Evolutionary conservation across 2,329 filamentous ascomycete genomes (phyloP).

Genomic region (Hypoxylon sp.): DNA sequence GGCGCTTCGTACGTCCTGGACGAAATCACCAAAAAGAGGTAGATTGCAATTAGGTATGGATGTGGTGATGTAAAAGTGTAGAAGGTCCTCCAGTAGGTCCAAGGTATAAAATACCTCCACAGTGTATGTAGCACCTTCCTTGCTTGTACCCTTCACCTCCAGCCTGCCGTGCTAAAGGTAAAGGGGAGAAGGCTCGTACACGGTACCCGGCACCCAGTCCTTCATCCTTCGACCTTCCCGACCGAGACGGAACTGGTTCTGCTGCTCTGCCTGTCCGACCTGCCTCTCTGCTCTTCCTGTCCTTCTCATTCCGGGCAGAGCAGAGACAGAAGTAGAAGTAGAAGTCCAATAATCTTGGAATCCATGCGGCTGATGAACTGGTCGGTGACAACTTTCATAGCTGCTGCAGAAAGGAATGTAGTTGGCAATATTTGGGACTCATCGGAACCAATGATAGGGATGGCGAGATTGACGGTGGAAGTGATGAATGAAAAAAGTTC

Average conservation of each 20-base stretch:
- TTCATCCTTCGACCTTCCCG: slow-evolving; percentile 25
- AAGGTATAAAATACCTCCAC: too few species aligned
- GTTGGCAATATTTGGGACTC: slow-evolving; percentile 27
- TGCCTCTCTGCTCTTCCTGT: slow-evolving; percentile 30
- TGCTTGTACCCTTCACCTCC: too few species aligned
- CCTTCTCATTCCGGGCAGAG: slow-evolving; percentile 6
- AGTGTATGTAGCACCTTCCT: too few species aligned
- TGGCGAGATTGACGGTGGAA: slow-evolving; percentile 35
- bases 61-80: too few species aligned
- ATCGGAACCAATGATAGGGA: slow-evolving; percentile 32
- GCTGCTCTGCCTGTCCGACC: slow-evolving; percentile 16
- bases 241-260: slow-evolving; percentile 15
- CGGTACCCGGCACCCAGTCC: not conserved
- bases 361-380: slow-evolving; percentile 37
- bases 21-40: too few species aligned
- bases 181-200: not conserved
- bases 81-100: too few species aligned
- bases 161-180: too few species aligned
- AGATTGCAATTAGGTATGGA: too few species aligned
- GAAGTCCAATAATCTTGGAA: too few species aligned
- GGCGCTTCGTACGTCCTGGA: too few species aligned
- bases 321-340: not conserved
- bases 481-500: slow-evolving; percentile 26
- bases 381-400: slow-evolving; percentile 15
- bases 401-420: slow-evolving; percentile 12